Evolutionary conservation across 306 rosid genomes (phyloP), one percentile per base, ranked within the genome.

Genomic region (Prunus kanzakura): DNA sequence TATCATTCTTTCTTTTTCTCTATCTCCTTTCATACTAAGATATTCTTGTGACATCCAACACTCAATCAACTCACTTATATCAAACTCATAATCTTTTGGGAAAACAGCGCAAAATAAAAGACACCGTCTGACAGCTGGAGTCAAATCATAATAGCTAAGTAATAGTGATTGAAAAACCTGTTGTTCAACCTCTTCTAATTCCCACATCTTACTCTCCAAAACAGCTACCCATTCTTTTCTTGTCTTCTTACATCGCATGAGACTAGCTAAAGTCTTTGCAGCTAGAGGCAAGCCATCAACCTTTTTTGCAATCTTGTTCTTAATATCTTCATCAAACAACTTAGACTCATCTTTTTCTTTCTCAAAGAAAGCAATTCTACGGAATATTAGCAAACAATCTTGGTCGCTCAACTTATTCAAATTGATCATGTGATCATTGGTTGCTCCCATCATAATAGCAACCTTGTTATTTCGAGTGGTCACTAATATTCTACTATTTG

Each of bases 231-330:
- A 73, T 10, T 56, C n/a, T 1, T 22, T 12, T 16, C 1, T 27
- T 0, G 20, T 73, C 25, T 29, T 3, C 46, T 43, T 27, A 8
- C 61, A 38, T 7, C 69, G 58, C 68, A 73, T 20, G 8, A 73
- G 69, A 22, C 69, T 73, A 38, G 58, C 77, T 25, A 73, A 46
- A 3, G 46, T 22, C 29, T 61, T 73, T 43, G 69, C 69, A 9
- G 56, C 56, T 4, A 51, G 56, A 51, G 56, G 56, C 56, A 51
- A 51, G 9, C 20, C 56, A 3, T 76, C 49, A 11, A 23, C 65
- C 64, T 65, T 76, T 8, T 6, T 4, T 3, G 45, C 72, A 65
- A 76, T 64, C 50, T 66, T 1, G 13, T 4, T 2, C 10, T 64
- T 61, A 32, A 76, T 64, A 49, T 76, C 38, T 20, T 51, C 43